Conservation (phyloP, 371 early-diverging fungal species). For the Choanephora cucurbitarum region DNA sequence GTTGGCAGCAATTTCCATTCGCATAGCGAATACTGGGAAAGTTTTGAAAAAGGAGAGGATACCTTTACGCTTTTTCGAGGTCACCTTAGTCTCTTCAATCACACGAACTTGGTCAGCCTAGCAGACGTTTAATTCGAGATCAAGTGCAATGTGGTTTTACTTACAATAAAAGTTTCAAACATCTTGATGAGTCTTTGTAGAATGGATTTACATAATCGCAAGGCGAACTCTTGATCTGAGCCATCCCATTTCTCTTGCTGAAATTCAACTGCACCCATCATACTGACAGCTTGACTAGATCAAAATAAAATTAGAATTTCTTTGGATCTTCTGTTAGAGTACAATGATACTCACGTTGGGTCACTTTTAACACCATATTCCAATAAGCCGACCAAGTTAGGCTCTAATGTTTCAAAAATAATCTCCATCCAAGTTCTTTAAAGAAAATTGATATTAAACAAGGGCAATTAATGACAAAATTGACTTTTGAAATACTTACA, state of each 20-base stretch:
- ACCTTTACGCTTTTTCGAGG: slow-evolving; percentile 84
- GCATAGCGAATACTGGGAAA: slow-evolving; percentile 87
- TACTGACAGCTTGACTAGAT: slow-evolving; percentile 70
- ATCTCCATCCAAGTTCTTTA: slow-evolving; percentile 71
- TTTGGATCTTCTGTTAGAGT: not conserved
- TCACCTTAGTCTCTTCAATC: slow-evolving; percentile 92
- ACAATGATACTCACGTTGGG: slow-evolving; percentile 62
- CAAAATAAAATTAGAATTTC: not conserved
- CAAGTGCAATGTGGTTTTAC: too few relatives aligned
- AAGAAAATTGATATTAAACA: slow-evolving; percentile 24
- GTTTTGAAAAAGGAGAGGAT: slow-evolving; percentile 84
- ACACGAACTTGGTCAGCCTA: slow-evolving; percentile 85
- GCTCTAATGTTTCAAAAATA: slow-evolving; percentile 76
- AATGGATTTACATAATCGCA: slow-evolving; percentile 68
- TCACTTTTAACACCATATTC: slow-evolving; percentile 84
- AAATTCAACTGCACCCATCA: slow-evolving; percentile 82
- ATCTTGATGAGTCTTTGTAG: slow-evolving; percentile 64
- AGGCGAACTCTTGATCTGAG: slow-evolving; percentile 65
- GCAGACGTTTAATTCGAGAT: not conserved
- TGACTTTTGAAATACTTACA: too few relatives aligned
- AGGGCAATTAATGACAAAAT: too few relatives aligned
- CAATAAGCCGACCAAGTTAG: slow-evolving; percentile 70
- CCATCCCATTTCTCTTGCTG: slow-evolving; percentile 65
- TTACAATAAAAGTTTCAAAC: slow-evolving; percentile 81
- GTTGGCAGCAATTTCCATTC: slow-evolving; percentile 63